Base-by-base conservation (phyloP, 768 basidiomycete species). In the Pisolithus tinctorius region DNA sequence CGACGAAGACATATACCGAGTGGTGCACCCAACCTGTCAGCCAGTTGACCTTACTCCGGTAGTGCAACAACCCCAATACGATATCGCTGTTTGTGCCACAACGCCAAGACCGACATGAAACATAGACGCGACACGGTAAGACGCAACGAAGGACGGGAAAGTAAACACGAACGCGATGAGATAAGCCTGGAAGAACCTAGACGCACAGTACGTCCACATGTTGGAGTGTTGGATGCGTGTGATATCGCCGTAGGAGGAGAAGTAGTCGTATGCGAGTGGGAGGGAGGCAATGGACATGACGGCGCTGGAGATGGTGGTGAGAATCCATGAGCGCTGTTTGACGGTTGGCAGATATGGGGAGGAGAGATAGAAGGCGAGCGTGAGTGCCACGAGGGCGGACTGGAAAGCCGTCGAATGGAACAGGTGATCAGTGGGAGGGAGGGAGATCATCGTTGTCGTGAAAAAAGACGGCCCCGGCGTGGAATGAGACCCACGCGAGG, bases 1-100 rank as follows among this genome's bases (percentile, higher is more conserved):
- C 69, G 9, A 79, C 58, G 41, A 64, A 56, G 50, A 78, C 59
- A 55, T 79, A 78, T 26, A 69, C 53, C 1, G 67, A 56, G 56
- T 78, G 76, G 48, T 81, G 79, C 20, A 78, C 66, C 80, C 80
- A 81, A 3, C 80, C 80, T n/a, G 75, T 77, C 31, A 78, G 58
- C 1, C 78, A 43, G n/a, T 75, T 76, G 49, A 79, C 52, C 40
- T 72, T 73, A 46, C 69, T 67, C 10, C 68, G 71, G 60, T 82
- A 82, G 55, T 73, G 69, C 47, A 74, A 29, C 47, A 63, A 61
- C 20, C 80, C 80, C 37, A 78, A 60, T 2, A 67, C 52, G 45
- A 81, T 61, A 64, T 81, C 75, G 48, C 75, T 77, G 54, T 43
- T 47, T 25, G 49, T 47, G 20, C 26, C 48, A 44, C 40, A 39